These are phyloP conservation scores for Chrysopogon serrulatus DNA, from an alignment of 176 grass and related monocot genomes.

Conservation along the genomic window DNA sequence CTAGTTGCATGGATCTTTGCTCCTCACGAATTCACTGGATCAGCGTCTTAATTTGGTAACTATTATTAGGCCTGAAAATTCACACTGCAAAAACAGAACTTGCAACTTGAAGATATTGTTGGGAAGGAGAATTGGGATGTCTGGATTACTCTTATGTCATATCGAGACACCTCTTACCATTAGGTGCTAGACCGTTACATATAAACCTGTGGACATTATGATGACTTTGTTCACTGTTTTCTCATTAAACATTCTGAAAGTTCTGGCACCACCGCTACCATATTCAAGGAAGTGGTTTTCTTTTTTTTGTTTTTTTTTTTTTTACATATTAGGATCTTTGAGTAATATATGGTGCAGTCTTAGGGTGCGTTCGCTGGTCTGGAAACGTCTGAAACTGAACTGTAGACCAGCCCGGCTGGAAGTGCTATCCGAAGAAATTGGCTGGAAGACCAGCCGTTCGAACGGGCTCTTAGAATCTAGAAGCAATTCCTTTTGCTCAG, in stretches of 20 bases:
- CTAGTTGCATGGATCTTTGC: not conserved
- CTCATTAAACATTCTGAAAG: not conserved
- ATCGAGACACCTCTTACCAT: not conserved
- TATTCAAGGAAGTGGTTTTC: not conserved
- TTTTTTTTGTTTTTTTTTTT: not conserved
- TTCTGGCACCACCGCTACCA: not conserved
- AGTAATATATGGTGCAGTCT: not conserved
- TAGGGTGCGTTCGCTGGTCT: no score
- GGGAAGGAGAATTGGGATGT: not conserved
- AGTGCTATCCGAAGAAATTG: no score
- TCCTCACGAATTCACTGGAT: not conserved
- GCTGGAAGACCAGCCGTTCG: no score
- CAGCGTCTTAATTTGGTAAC: not conserved
- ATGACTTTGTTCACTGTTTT: not conserved
- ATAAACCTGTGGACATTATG: not conserved
- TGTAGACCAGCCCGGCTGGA: no score
- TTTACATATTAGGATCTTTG: no score
- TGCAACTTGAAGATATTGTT: not conserved
- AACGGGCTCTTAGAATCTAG: no score
- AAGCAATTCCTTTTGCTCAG: not conserved
- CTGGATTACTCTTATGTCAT: not conserved
- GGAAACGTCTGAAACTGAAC: no score
- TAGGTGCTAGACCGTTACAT: not conserved
- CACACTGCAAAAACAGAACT: not conserved
- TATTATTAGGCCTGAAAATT: not conserved